Evolutionary conservation across 2,329 filamentous ascomycete species (phyloP), one percentile per base, ranked within the genome.

Genomic region (Mycosphaerella sp.): DNA sequence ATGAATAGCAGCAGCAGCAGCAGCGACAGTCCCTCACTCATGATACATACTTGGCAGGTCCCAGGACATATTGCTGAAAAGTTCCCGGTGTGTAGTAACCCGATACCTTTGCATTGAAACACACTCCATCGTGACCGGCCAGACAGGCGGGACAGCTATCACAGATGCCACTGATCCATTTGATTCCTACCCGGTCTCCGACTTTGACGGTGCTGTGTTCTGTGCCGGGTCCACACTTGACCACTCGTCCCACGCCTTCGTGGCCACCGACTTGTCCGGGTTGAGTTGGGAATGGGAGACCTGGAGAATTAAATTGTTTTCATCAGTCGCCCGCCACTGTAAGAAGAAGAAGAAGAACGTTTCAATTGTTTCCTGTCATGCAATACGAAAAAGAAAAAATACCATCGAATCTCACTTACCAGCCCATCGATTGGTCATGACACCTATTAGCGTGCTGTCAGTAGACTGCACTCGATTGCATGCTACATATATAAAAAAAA

Each of bases 81-180:
- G 84, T 87, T 23, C 84, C 84, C 0, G 84, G 84, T 0, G 78
- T 81, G 66, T 81, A 85, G 70, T 86, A 87, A 4, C 84, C 84
- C 0, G 79, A 83, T 46, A 87, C 62, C 64, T 79, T 80, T 55
- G 76, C 73, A 41, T 80, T 78, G 59, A 75, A 72, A 68, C 81
- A 84, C 39, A 76, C 69, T 8, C 76, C 79, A 58, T 83, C 82
- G 23, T 74, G 70, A 42, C 78, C 79, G 10, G 74, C 73, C 50
- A 78, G 71, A 64, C 81, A 85, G 55, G 81, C 70, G 12, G 70
- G 65, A 38, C 78, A 79, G 61, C 73, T 72, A 47, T 76, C 76
- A 65, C 82, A 86, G 26, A 78, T 78, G 32, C 70, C 76, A 12
- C 78, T 72, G 55, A 85, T 72, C 82, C 83, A 86, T 69, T 88